Evolutionary conservation across 2,329 filamentous ascomycete species (phyloP).

Genomic region (Aureobasidium sp.): DNA sequence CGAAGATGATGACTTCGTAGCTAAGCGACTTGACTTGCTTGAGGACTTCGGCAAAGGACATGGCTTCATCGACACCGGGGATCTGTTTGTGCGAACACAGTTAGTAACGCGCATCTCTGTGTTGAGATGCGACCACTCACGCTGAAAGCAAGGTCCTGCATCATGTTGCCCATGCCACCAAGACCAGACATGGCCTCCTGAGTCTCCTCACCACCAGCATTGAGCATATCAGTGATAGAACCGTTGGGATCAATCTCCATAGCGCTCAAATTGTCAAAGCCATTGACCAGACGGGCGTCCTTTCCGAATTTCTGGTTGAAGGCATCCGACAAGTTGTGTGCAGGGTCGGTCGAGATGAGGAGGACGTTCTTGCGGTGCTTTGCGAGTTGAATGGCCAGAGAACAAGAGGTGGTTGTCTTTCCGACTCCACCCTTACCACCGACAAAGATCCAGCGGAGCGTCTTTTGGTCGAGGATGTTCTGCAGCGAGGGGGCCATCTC

Average conservation of each 20-base stretch:
- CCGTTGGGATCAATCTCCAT: constrained; percentile 99
- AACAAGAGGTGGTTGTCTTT: constrained; percentile 99
- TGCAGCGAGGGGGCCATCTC: constrained; percentile 90
- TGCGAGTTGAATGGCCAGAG: constrained; percentile 93
- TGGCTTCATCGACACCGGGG: constrained; percentile 96
- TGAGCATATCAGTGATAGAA: constrained; percentile 89
- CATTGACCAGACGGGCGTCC: constrained; percentile 85
- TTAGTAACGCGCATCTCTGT: background rate
- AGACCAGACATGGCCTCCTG: constrained; percentile 62
- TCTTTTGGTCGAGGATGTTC: constrained; percentile 88
- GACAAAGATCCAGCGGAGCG: constrained; percentile 97
- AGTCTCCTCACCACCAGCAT: constrained; percentile 63
- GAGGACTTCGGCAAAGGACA: constrained; percentile 98
- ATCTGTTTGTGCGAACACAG: constrained; percentile 51
- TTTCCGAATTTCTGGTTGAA: constrained; percentile 99
- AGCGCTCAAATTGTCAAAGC: constrained; percentile 86
- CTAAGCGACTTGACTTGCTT: constrained; percentile 99
- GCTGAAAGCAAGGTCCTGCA: constrained; percentile 95
- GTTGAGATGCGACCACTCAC: constrained; percentile 42
- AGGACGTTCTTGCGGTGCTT: constrained; percentile 91
- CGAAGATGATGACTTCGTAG: constrained; percentile 98
- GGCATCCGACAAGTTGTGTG: constrained; percentile 94
- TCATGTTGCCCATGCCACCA: constrained; percentile 79
- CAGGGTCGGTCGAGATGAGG: constrained; percentile 95
- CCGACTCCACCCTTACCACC: constrained; percentile 97